phyloP scores from a whole-genome alignment of 2,329 filamentous ascomycete species.

The Neospermospora avenae region DNA sequence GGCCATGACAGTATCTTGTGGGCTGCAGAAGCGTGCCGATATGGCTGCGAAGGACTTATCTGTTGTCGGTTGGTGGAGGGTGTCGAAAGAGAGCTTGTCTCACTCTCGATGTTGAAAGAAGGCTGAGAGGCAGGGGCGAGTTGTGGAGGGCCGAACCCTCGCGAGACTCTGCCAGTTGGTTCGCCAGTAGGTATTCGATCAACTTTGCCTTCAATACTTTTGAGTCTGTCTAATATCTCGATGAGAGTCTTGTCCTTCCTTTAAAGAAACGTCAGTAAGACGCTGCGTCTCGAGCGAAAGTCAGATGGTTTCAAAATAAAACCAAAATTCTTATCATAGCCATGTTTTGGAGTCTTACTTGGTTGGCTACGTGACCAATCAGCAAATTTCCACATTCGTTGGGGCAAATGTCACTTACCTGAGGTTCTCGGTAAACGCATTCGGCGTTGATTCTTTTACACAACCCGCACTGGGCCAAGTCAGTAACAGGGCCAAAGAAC shows the following conservation, averaged over 20 bases:
- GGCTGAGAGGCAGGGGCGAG: conserved; percentile 28
- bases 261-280: conserved; percentile 21
- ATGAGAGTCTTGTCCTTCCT: conserved; percentile 62
- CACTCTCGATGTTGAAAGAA: conserved; percentile 22
- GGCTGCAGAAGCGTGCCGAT: conserved; percentile 38
- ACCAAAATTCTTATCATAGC: not conserved
- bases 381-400: not conserved
- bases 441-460: conserved; percentile 56
- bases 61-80: conserved; percentile 15
- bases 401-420: not conserved
- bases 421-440: conserved; percentile 50
- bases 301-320: conserved; percentile 3
- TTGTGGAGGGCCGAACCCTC: conserved; percentile 25
- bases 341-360: conserved; percentile 53
- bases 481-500: not conserved
- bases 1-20: conserved; percentile 53
- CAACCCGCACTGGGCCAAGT: conserved; percentile 45
- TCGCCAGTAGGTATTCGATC: conserved; percentile 39
- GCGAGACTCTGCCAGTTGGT: conserved; percentile 16
- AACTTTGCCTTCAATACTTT: conserved; percentile 53
- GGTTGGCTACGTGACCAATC: conserved; percentile 45
- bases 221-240: conserved; percentile 56
- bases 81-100: conserved; percentile 27
- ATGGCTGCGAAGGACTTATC: conserved; percentile 24
- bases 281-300: not conserved